phyloP scores from a whole-genome alignment of 495 filamentous ascomycete genomes.

The Cercophora samala region DNA sequence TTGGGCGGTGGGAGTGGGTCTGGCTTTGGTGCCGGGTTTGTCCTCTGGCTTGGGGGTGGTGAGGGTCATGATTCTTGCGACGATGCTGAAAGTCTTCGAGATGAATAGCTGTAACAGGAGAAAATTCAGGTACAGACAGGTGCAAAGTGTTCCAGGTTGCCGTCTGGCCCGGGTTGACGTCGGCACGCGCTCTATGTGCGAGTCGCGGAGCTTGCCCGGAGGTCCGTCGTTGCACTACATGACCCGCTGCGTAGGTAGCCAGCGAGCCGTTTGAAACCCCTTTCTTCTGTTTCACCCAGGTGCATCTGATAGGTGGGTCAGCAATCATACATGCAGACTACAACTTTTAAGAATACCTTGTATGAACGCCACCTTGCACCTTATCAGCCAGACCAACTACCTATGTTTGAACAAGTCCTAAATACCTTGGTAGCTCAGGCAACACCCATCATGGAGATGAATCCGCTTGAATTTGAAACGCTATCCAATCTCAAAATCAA shows the following conservation, averaged over 20 bases:
- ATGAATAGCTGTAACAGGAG: too few relatives aligned
- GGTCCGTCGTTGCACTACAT: not conserved
- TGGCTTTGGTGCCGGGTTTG: not conserved
- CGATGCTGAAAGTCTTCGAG: too few relatives aligned
- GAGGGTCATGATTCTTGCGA: not conserved
- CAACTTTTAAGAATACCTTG: not conserved
- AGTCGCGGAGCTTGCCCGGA: not conserved
- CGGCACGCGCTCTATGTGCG: too few relatives aligned
- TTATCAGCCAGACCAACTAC: not conserved
- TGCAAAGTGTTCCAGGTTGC: too few relatives aligned
- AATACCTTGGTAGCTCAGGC: too few relatives aligned
- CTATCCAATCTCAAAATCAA: not conserved
- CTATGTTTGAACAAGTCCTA: too few relatives aligned
- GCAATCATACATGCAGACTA: not conserved
- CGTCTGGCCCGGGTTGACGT: too few relatives aligned
- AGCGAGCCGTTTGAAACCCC: not conserved
- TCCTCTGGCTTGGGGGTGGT: not conserved
- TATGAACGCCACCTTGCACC: not conserved
- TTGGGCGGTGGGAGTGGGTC: too few relatives aligned
- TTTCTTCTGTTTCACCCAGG: not conserved
- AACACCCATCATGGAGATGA: too few relatives aligned
- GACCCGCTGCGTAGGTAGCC: not conserved
- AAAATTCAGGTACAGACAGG: too few relatives aligned
- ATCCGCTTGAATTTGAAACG: too few relatives aligned
- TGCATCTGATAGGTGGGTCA: not conserved